Evolutionary conservation across 768 basidiomycete genomes (phyloP).

Genomic region (Leccinum obscurum): DNA sequence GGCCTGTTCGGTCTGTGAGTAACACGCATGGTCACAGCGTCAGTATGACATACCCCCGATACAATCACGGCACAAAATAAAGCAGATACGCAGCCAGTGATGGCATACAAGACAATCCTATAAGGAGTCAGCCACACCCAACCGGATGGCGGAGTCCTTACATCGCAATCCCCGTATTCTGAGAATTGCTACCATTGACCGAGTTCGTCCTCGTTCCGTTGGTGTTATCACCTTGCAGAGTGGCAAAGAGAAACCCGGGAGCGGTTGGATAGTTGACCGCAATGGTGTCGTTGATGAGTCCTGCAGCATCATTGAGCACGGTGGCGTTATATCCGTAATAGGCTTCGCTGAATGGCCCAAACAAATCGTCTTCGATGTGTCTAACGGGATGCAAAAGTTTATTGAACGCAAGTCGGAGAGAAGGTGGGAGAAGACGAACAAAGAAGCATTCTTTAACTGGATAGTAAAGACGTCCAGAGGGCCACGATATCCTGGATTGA

Average conservation of each 20-base stretch:
- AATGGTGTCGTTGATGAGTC: slow-evolving; percentile 45
- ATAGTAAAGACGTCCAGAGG: slow-evolving; percentile 80
- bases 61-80: slow-evolving; percentile 85
- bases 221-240: slow-evolving; percentile 58
- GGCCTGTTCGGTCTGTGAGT: slow-evolving; percentile 45
- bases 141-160: slow-evolving; percentile 32
- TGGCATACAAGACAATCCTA: slow-evolving; percentile 80
- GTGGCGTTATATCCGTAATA: slow-evolving; percentile 56
- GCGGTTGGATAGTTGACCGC: slow-evolving; percentile 41
- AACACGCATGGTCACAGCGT: no score
- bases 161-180: slow-evolving; percentile 77
- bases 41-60: slow-evolving; percentile 60
- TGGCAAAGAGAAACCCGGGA: slow-evolving; percentile 69
- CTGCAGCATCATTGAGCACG: slow-evolving; percentile 54
- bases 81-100: slow-evolving; percentile 85
- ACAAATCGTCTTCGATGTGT: slow-evolving; percentile 59
- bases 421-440: slow-evolving; percentile 37
- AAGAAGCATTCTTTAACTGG: slow-evolving; percentile 56
- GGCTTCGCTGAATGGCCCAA: slow-evolving; percentile 49
- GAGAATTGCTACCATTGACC: slow-evolving; percentile 7
- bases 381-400: slow-evolving; percentile 26
- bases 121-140: slow-evolving; percentile 11
- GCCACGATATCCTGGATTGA: slow-evolving; percentile 71
- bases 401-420: background rate
- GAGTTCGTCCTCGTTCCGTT: slow-evolving; percentile 19